Evolutionary conservation across 495 filamentous ascomycete genomes (phyloP).

Genomic region (Neurospora hispaniola): DNA sequence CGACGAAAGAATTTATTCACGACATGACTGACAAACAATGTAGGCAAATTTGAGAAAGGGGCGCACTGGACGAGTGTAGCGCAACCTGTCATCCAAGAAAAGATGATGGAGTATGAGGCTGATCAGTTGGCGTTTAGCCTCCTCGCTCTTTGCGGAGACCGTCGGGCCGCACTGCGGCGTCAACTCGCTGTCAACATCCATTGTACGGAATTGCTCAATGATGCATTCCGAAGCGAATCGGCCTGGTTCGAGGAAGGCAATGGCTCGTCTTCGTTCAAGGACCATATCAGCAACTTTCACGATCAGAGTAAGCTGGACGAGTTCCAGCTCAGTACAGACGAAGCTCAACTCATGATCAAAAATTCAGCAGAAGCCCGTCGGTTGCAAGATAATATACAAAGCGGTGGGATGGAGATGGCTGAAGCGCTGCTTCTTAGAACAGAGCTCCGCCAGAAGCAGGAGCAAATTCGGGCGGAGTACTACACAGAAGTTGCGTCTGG

Average conservation of each 20-base stretch:
- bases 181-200: conserved; percentile 27
- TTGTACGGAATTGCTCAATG: conserved; percentile 19
- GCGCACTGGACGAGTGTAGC: conserved; percentile 32
- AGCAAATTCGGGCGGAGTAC: conserved; percentile 16
- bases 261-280: background rate
- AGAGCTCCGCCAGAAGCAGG: conserved; percentile 15
- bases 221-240: background rate
- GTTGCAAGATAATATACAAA: background rate
- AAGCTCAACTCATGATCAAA: conserved; percentile 3
- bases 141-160: conserved; percentile 35
- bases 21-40: background rate
- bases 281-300: conserved; percentile 1
- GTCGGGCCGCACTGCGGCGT: conserved; percentile 14
- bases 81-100: conserved; percentile 25
- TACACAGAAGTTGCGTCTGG: conserved; percentile 11
- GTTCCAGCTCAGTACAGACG: conserved; percentile 13
- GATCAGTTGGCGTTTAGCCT: conserved; percentile 34
- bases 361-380: background rate
- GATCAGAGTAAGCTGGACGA: conserved; percentile 11
- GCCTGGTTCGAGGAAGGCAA: background rate
- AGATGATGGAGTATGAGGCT: conserved; percentile 30
- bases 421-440: conserved; percentile 9
- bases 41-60: conserved; percentile 13
- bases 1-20: background rate
- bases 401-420: conserved; percentile 2